phyloP scores from a whole-genome alignment of 495 filamentous ascomycete genomes.

The Penicillium macrosclerotiorum region DNA sequence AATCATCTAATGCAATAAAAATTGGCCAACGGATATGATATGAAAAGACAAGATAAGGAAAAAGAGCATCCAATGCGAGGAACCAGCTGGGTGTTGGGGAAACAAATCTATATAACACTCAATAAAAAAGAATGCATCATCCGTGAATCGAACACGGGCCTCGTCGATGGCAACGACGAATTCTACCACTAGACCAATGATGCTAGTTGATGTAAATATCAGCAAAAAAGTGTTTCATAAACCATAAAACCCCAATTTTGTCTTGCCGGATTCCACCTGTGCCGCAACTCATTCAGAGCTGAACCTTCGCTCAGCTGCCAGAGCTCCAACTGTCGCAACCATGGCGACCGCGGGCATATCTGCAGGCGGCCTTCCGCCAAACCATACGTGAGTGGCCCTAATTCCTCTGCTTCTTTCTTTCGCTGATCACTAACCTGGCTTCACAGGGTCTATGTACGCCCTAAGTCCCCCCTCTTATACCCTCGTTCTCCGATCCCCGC shows the following conservation, averaged over 20 bases:
- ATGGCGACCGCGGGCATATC: slow-evolving; percentile 39
- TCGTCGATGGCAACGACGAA: slow-evolving; percentile 60
- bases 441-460: slow-evolving; percentile 53
- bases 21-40: no score
- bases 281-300: slow-evolving; percentile 14
- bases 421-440: slow-evolving; percentile 17
- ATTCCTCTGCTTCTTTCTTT: not conserved
- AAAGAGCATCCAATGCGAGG: not conserved
- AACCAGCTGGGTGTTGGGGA: not conserved
- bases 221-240: not conserved
- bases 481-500: slow-evolving; percentile 12
- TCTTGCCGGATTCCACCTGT: not conserved
- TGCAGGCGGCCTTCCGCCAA: slow-evolving; percentile 34
- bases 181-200: slow-evolving; percentile 61
- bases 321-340: slow-evolving; percentile 32
- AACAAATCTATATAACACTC: slow-evolving; percentile 19
- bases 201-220: slow-evolving; percentile 25
- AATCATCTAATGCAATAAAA: no score
- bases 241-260: not conserved
- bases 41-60: no score
- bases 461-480: slow-evolving; percentile 15
- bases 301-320: slow-evolving; percentile 17
- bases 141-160: slow-evolving; percentile 60
- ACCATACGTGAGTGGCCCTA: slow-evolving; percentile 45
- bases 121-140: slow-evolving; percentile 44